Evolutionary conservation across 2,329 filamentous ascomycete genomes (phyloP).

Genomic region (Didymella glomerata): DNA sequence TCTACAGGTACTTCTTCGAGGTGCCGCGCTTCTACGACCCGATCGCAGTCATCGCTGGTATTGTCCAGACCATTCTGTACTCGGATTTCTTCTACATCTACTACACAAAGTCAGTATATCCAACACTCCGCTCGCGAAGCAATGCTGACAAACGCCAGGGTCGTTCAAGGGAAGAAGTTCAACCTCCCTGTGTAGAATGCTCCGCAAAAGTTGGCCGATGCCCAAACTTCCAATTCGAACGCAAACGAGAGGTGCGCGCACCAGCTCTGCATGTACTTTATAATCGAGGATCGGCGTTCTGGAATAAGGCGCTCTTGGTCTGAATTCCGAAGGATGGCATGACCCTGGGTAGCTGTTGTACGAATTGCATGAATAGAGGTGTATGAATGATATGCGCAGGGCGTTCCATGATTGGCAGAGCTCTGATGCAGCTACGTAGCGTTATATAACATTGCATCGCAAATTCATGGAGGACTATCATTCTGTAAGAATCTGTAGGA

Average conservation of each 20-base stretch:
- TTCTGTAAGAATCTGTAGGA: too few species aligned
- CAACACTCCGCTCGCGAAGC: background rate
- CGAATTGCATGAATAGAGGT: constrained; percentile 16
- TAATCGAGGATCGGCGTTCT: constrained; percentile 17
- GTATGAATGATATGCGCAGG: constrained; percentile 2
- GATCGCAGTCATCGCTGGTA: constrained; percentile 86
- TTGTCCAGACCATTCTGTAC: constrained; percentile 94
- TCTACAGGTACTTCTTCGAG: constrained; percentile 87
- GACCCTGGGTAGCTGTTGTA: constrained; percentile 9
- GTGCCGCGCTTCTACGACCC: constrained; percentile 74
- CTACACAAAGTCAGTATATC: constrained; percentile 79
- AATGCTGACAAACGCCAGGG: constrained; percentile 47
- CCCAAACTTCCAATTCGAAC: constrained; percentile 7
- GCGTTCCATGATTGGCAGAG: background rate
- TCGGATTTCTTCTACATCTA: constrained; percentile 99
- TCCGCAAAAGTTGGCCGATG: constrained; percentile 1
- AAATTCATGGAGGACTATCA: too few species aligned
- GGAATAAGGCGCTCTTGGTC: constrained; percentile 5
- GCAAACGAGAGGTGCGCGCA: constrained; percentile 13
- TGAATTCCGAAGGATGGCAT: background rate
- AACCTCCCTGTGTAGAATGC: constrained; percentile 59
- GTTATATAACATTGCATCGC: background rate
- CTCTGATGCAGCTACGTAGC: constrained; percentile 8
- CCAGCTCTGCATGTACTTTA: constrained; percentile 23
- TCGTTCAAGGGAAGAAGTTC: constrained; percentile 64